Conservation (phyloP, 2,329 filamentous ascomycete genomes). For the Onygenales sp. region DNA sequence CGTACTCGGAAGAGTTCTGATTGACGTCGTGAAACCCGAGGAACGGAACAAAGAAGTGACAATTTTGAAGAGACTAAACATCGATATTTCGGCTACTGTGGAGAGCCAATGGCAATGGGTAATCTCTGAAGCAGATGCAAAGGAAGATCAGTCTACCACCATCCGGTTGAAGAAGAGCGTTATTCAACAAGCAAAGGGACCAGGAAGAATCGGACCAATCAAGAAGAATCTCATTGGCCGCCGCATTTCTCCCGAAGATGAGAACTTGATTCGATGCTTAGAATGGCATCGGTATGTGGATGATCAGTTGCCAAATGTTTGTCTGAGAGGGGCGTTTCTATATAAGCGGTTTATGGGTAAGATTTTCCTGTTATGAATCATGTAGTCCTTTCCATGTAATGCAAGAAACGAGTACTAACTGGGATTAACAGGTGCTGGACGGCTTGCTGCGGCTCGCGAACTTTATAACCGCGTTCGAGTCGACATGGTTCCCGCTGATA, state of each 20-base stretch:
- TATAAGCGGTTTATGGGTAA: constrained; percentile 77
- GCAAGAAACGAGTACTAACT: constrained; percentile 5
- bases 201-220: constrained; percentile 53
- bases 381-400: constrained; percentile 16
- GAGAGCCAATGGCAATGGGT: constrained; percentile 51
- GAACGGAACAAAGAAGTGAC: constrained; percentile 60
- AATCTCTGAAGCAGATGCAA: constrained; percentile 23
- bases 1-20: constrained; percentile 66
- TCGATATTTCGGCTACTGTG: constrained; percentile 67
- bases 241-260: constrained; percentile 48
- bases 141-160: constrained; percentile 21
- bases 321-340: constrained; percentile 58
- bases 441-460: constrained; percentile 45
- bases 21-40: constrained; percentile 57
- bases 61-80: constrained; percentile 63
- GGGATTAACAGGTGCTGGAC: constrained; percentile 22
- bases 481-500: constrained; percentile 35
- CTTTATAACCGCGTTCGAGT: constrained; percentile 44
- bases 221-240: constrained; percentile 62
- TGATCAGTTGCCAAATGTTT: constrained; percentile 62
- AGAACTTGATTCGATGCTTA: constrained; percentile 67
- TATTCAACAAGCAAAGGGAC: constrained; percentile 39
- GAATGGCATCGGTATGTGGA: constrained; percentile 77
- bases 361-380: constrained; percentile 27
- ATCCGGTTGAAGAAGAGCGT: constrained; percentile 36